Percentiles rank a stretch among this genome's conserved stretches.
Evolutionary conservation across 352 stramenopile species (phyloP).

Genomic region (Phytophthora vignae): DNA sequence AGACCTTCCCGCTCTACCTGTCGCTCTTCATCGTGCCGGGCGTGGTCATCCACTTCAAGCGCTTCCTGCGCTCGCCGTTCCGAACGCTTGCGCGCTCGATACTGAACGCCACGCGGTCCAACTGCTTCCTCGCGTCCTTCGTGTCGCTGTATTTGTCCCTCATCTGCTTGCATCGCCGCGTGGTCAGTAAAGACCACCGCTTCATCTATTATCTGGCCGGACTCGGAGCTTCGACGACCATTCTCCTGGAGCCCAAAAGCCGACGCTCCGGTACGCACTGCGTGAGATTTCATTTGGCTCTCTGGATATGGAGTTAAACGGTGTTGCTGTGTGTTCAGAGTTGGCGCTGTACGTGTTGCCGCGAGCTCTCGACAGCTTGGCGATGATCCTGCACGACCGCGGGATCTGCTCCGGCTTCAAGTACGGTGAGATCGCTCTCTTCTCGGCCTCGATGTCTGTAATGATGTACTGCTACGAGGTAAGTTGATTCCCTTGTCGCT

Average conservation of each 20-base stretch:
- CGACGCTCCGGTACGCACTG: constrained; percentile 67
- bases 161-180: constrained; percentile 64
- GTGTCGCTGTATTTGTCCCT: constrained; percentile 74
- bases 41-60: constrained; percentile 85
- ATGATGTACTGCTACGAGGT: constrained; percentile 91
- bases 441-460: constrained; percentile 78
- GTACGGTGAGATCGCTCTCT: constrained; percentile 79
- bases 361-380: constrained; percentile 79
- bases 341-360: constrained; percentile 83
- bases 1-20: constrained; percentile 84
- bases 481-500: constrained; percentile 7
- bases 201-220: constrained; percentile 82
- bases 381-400: constrained; percentile 77
- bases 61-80: constrained; percentile 71
- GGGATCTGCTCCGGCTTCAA: constrained; percentile 71
- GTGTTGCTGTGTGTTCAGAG: constrained; percentile 42
- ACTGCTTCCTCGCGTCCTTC: constrained; percentile 79
- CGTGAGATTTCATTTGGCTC: constrained; percentile 1
- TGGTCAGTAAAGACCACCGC: constrained; percentile 73
- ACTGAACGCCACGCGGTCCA: constrained; percentile 76
- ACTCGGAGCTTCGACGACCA: constrained; percentile 67
- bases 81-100: constrained; percentile 62
- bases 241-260: constrained; percentile 83
- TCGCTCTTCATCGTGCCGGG: constrained; percentile 87
- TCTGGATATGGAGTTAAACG: constrained; percentile 8